These are phyloP conservation scores for Parafenestella ontariensis DNA, from an alignment of 2,329 filamentous ascomycete genomes.

Conservation along the genomic window DNA sequence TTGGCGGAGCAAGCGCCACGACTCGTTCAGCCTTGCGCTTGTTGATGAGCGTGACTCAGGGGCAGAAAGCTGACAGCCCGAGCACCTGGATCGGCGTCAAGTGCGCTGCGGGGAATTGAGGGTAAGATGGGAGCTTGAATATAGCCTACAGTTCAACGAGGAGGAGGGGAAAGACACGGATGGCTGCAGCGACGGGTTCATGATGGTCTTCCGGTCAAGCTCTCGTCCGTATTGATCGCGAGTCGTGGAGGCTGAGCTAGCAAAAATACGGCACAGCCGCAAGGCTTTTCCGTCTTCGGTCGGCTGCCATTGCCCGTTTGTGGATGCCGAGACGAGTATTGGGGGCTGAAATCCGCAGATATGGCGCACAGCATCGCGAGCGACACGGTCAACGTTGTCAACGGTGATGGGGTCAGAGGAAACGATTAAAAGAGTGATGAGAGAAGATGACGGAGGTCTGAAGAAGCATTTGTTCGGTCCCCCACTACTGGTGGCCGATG, in stretches of 20 bases:
- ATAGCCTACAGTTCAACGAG: neutral
- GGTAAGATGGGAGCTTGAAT: neutral
- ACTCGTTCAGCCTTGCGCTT: conserved; percentile 9
- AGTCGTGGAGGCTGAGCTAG: conserved; percentile 15
- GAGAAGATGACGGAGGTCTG: neutral
- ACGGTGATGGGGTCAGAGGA: neutral
- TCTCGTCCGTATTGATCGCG: neutral
- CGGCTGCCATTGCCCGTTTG: conserved; percentile 10
- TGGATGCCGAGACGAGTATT: conserved; percentile 10
- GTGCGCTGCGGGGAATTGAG: neutral
- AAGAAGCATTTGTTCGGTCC: conserved; percentile 2
- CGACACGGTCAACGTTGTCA: neutral
- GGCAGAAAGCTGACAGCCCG: conserved; percentile 1
- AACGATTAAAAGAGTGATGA: neutral
- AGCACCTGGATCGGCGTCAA: conserved; percentile 1
- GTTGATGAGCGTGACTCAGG: conserved; percentile 4
- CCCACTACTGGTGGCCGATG: neutral
- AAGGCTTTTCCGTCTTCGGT: conserved; percentile 11
- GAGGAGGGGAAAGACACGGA: too few species aligned
- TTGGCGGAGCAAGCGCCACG: neutral
- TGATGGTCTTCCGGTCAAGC: neutral
- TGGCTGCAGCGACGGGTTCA: neutral
- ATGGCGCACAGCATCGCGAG: neutral
- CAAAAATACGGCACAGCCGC: conserved; percentile 23
- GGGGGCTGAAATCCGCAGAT: conserved; percentile 14